phyloP scores from a whole-genome alignment of 192 early-diverging fungal species.

The Coemansia sp. region DNA sequence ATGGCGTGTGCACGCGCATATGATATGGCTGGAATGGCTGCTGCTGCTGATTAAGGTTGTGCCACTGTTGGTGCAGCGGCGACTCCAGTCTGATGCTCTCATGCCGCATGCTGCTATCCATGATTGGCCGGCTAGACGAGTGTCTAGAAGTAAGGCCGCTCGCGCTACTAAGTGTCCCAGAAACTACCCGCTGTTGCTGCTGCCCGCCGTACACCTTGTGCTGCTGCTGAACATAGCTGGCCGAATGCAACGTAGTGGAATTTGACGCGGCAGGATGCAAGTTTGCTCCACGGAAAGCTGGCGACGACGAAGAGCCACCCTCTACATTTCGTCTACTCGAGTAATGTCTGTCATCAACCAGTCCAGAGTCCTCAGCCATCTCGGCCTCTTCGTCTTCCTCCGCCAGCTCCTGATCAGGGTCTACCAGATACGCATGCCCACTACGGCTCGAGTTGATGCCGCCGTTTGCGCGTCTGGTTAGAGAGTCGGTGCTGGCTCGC shows the following conservation, averaged over 20 bases:
- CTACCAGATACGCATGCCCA: conserved; percentile 47
- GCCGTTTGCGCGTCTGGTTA: conserved; percentile 25
- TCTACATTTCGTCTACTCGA: not conserved
- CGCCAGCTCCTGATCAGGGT: conserved; percentile 30
- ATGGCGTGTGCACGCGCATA: conserved; percentile 8
- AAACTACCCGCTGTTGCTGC: not conserved
- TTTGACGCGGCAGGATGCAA: conserved; percentile 45
- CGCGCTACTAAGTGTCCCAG: not conserved
- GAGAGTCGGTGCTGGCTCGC: conserved; percentile 40
- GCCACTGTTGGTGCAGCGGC: conserved; percentile 9
- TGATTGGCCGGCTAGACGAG: not conserved
- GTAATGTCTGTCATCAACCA: conserved; percentile 6
- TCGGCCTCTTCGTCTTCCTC: conserved; percentile 14
- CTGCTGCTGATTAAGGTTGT: conserved; percentile 7
- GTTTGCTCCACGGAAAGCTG: conserved; percentile 17
- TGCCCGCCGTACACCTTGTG: conserved; percentile 13
- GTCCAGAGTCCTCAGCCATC: not conserved
- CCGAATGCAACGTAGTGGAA: conserved; percentile 49
- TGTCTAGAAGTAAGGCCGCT: not conserved
- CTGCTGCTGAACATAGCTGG: conserved; percentile 36
- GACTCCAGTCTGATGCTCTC: conserved; percentile 2
- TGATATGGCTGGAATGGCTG: conserved; percentile 9
- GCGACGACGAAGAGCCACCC: conserved; percentile 5
- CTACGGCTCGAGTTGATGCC: conserved; percentile 15
- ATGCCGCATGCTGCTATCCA: not conserved